Conservation (phyloP, 176 grass and related monocot species). For the Typha latifolia region DNA sequence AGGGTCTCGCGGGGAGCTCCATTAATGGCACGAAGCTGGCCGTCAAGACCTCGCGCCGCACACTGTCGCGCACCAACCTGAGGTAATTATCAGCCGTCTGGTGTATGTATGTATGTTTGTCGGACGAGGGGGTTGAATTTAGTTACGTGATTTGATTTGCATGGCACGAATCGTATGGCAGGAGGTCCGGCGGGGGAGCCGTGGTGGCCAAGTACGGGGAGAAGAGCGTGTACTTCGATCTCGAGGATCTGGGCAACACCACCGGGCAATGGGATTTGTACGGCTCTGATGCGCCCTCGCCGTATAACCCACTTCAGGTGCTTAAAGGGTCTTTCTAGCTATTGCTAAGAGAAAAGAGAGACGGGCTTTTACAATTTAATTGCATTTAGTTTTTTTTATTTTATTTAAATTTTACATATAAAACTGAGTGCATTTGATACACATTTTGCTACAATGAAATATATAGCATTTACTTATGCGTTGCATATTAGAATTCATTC, state of each 20-base stretch:
- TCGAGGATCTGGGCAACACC: conserved; percentile 79
- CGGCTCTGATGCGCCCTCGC: conserved; percentile 80
- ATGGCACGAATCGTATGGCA: not conserved
- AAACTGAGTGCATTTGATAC: too few relatives aligned
- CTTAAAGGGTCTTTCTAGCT: not conserved
- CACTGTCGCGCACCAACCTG: conserved; percentile 31
- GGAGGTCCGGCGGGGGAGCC: conserved; percentile 31
- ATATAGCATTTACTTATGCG: too few relatives aligned
- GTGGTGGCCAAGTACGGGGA: conserved; percentile 96
- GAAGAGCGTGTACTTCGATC: conserved; percentile 98
- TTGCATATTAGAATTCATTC: too few relatives aligned
- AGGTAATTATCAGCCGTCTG: conserved; percentile 13
- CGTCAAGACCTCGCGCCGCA: conserved; percentile 34
- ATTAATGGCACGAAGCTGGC: conserved; percentile 59
- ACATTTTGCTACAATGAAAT: too few relatives aligned
- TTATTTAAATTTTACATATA: too few relatives aligned
- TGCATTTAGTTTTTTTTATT: too few relatives aligned
- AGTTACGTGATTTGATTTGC: not conserved
- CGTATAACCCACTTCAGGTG: conserved; percentile 90
- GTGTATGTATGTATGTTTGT: not conserved
- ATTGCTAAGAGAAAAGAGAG: too few relatives aligned
- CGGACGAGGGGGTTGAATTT: not conserved
- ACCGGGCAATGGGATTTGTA: conserved; percentile 98
- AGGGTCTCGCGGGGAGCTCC: conserved; percentile 78
- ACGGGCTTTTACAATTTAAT: too few relatives aligned